Percentiles rank a stretch among this genome's conserved stretches.
Evolutionary conservation across 768 basidiomycete species (phyloP).

Genomic region (Pleurotus eryngii): DNA sequence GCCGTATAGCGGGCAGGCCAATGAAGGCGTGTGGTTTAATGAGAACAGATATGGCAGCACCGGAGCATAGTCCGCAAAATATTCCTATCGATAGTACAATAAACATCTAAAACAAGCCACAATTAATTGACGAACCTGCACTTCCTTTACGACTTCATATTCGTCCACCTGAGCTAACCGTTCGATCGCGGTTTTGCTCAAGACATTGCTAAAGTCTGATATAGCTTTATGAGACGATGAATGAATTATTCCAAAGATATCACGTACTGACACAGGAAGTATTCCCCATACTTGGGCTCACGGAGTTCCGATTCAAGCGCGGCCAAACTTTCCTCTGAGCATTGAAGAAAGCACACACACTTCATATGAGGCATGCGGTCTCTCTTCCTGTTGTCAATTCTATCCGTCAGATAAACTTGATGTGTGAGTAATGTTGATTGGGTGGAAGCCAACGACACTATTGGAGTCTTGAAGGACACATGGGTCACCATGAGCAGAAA

Average conservation of each 20-base stretch:
- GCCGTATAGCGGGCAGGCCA: slow-evolving; percentile 66
- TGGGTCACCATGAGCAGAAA: slow-evolving; percentile 2
- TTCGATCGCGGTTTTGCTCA: slow-evolving; percentile 89
- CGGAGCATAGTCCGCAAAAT: slow-evolving; percentile 95
- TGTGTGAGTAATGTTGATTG: slow-evolving; percentile 91
- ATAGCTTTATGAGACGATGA: slow-evolving; percentile 17
- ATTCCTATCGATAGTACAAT: slow-evolving; percentile 59
- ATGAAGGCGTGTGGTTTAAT: slow-evolving; percentile 69
- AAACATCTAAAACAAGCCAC: neutral
- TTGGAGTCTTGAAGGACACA: slow-evolving; percentile 69
- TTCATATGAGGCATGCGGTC: slow-evolving; percentile 96
- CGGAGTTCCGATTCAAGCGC: slow-evolving; percentile 80
- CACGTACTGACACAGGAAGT: slow-evolving; percentile 98
- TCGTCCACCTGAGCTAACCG: slow-evolving; percentile 92
- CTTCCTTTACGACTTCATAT: slow-evolving; percentile 93
- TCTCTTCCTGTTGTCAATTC: slow-evolving; percentile 90
- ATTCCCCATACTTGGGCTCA: slow-evolving; percentile 95
- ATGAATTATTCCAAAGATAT: slow-evolving; percentile 32
- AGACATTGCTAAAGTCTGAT: slow-evolving; percentile 91
- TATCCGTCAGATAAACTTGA: slow-evolving; percentile 96
- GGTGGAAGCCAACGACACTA: slow-evolving; percentile 91
- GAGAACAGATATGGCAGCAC: slow-evolving; percentile 86
- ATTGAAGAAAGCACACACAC: slow-evolving; percentile 91
- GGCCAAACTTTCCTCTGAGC: slow-evolving; percentile 76
- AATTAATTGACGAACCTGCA: slow-evolving; percentile 63